Base-by-base conservation (phyloP, 371 early-diverging fungal species). In the Rhizopus delemar region DNA sequence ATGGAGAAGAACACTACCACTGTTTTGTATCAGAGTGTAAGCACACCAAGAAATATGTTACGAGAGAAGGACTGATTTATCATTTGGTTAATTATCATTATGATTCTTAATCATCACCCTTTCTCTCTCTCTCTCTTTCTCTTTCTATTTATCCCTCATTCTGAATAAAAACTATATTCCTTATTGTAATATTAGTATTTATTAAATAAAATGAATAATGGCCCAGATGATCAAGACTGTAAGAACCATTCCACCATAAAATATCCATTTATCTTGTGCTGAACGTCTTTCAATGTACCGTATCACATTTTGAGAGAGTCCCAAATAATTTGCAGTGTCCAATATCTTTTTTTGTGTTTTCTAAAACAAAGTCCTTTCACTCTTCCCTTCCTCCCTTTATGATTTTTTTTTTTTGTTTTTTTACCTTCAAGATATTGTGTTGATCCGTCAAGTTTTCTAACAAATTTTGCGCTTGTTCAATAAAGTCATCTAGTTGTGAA, bases 241-340 rank as follows among this genome's bases (percentile, higher is more conserved):
- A 41, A 88, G 65, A 16, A 84, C 66, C 22, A 88, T 79, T n/a
- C 90, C 91, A 3, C 78, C 88, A 65, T 83, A 81, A 63, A 94
- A 88, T 54, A 94, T 86, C 87, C 88, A 92, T 64, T 85, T 86
- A 73, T 94, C 94, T 53, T 90, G 86, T 28, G 78, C 65, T 54
- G 89, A 82, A 50, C 93, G 79, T 56, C 91, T 85, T 67, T 94
- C 93, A 64, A 94, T 93, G 63, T 83, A 89, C 34, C 89, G 81
- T 43, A 94, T 93, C 2, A 90, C 86, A 60, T 86, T 86, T 33
- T 87, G 84, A n/a, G 92, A 91, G 49, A 94, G 69, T 6, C 94
- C 94, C 8, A 94, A 74, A 4, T 86, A 78, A 68, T 90, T 92
- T 28, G 92, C 92, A 45, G 90, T 79, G 70, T 93, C 90, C 59